Conservation (phyloP, 2,329 filamentous ascomycete genomes). For the Trichoderma cornu-damae region DNA sequence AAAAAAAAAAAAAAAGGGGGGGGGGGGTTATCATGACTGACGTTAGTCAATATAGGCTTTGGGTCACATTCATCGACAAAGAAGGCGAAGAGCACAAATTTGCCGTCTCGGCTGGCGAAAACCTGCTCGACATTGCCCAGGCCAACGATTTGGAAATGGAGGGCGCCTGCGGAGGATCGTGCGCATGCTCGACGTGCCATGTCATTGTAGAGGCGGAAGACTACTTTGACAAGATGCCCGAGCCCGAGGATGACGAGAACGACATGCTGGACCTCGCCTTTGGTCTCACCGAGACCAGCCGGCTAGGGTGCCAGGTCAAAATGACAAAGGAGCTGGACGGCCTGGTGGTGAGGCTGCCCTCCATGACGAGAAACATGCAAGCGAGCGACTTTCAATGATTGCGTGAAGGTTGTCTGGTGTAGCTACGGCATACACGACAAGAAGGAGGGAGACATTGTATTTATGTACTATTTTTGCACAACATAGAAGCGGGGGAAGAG, state of each 20-base stretch:
- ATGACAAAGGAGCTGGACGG: slow-evolving; percentile 92
- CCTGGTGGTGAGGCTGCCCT: slow-evolving; percentile 74
- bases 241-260: slow-evolving; percentile 76
- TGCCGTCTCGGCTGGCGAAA: slow-evolving; percentile 79
- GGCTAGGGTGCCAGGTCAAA: slow-evolving; percentile 82
- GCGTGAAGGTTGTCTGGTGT: neutral
- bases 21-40: neutral
- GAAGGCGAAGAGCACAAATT: slow-evolving; percentile 71
- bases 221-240: slow-evolving; percentile 71
- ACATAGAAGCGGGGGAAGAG: slow-evolving; percentile 13
- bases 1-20: neutral
- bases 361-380: slow-evolving; percentile 94
- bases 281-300: slow-evolving; percentile 76
- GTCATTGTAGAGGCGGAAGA: slow-evolving; percentile 73
- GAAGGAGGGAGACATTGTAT: slow-evolving; percentile 7
- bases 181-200: slow-evolving; percentile 90
- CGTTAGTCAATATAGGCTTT: slow-evolving; percentile 58
- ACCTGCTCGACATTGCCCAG: slow-evolving; percentile 91
- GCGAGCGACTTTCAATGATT: slow-evolving; percentile 73
- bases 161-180: slow-evolving; percentile 91
- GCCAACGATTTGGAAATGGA: slow-evolving; percentile 97
- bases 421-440: neutral
- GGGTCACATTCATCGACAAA: slow-evolving; percentile 91
- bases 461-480: slow-evolving; percentile 16
- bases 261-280: slow-evolving; percentile 91